A percentile compares a stretch with the other conserved stretches of the same genome.
Evolutionary conservation across 2,329 filamentous ascomycete species (phyloP).

Genomic region (Aspergillus calidoustus): DNA sequence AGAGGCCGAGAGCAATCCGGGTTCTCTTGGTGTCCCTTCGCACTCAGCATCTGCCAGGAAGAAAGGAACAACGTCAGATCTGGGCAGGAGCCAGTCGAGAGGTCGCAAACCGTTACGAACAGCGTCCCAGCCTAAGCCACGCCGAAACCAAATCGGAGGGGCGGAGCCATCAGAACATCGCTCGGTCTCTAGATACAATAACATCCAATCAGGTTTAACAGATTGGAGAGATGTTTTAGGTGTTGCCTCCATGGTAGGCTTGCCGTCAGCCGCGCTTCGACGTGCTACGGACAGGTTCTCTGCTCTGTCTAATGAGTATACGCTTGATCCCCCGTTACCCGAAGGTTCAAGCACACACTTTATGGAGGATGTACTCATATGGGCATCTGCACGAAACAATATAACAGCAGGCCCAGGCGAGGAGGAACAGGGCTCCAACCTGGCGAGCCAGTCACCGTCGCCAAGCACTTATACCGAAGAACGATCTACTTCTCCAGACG

Average conservation of each 20-base stretch:
- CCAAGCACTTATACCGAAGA: slow-evolving; percentile 20
- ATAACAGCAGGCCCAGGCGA: slow-evolving; percentile 33
- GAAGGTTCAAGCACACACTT: neutral
- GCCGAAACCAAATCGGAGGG: slow-evolving; percentile 16
- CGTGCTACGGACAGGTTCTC: slow-evolving; percentile 76
- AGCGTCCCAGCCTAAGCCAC: slow-evolving; percentile 15
- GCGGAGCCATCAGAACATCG: slow-evolving; percentile 15
- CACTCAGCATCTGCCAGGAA: slow-evolving; percentile 16
- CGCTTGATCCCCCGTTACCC: slow-evolving; percentile 58
- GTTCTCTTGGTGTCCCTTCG: neutral
- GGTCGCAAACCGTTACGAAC: slow-evolving; percentile 31
- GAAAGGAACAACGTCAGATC: slow-evolving; percentile 2
- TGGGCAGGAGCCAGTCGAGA: slow-evolving; percentile 27
- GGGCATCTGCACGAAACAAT: neutral
- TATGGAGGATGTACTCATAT: neutral
- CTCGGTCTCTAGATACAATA: slow-evolving; percentile 4
- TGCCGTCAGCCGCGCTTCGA: slow-evolving; percentile 66
- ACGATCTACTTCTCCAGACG: slow-evolving; percentile 20
- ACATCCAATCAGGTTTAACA: slow-evolving; percentile 50
- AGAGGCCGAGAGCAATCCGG: neutral
- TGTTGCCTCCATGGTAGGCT: slow-evolving; percentile 74
- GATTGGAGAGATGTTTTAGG: slow-evolving; percentile 89
- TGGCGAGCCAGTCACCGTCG: slow-evolving; percentile 3
- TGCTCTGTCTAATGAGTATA: slow-evolving; percentile 72
- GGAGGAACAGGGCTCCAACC: neutral